Evolutionary conservation across 2,329 filamentous ascomycete genomes (phyloP), one percentile per base, ranked within the genome.

Genomic region (Fusarium mexicanum): DNA sequence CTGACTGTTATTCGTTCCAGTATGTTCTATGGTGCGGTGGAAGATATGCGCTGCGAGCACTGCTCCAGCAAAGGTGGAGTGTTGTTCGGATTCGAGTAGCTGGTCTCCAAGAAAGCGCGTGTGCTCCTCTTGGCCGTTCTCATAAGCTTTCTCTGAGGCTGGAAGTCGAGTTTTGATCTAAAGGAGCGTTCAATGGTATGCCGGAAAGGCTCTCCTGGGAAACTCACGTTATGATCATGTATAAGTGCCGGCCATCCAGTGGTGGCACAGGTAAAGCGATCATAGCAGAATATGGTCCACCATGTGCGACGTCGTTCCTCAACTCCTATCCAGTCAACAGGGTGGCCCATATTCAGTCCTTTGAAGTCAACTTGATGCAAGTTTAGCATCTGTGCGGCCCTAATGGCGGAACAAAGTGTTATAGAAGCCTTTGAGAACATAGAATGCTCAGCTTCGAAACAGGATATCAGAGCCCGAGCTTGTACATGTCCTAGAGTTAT

Each of bases 271-370:
- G 61, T 67, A 26, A 69, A 69, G 5, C 66, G 43, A 53, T 69
- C 66, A 29, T 69, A 69, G 35, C 66, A 69, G 43, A 69, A 69
- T 46, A 69, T 69, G 14, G 66, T 69, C 66, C 66, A 69, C 66
- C 66, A 69, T 12, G 64, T 69, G 9, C 64, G 66, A 8, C 66
- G 66, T 12, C n/a, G 48, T 24, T 69, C 64, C 16, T 69, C 66
- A 13, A 69, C 20, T 22, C 37, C 38, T 33, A 64, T 69, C 48
- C 48, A 69, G 38, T 69, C 66, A 33, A 20, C 11, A 13, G 14
- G 8, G 4, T 33, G n/a, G 11, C 17, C 31, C 9, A 12, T 16
- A 4, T 1, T 5, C 10, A 17, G 14, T 6, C 33, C 22, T 5
- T 24, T 4, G 18, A 20, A 14, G 24, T 69, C 66, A 12, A 46